A percentile compares a stretch with the other conserved stretches of the same genome.
These are phyloP conservation scores for Venturiaceae sp. DNA, from an alignment of 2,329 filamentous ascomycete species.

Conservation along the genomic window DNA sequence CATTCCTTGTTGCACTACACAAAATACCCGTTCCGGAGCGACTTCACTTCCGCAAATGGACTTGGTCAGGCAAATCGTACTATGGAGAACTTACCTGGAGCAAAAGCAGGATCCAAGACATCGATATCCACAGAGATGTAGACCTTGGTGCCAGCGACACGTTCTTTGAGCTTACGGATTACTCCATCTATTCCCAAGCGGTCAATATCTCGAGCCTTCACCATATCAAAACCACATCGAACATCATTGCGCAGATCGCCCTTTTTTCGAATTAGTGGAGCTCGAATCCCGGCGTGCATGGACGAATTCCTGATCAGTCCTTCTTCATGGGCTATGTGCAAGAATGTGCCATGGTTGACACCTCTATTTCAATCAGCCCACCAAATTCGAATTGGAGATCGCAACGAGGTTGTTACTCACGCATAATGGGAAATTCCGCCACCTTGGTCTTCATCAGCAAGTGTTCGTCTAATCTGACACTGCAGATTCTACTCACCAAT, in stretches of 20 bases:
- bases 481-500: conserved; percentile 28
- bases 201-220: conserved; percentile 47
- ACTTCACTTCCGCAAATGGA: neutral
- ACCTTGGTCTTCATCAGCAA: conserved; percentile 22
- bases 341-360: conserved; percentile 37
- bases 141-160: conserved; percentile 42
- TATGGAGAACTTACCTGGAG: conserved; percentile 31
- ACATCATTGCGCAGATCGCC: conserved; percentile 46
- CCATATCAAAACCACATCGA: conserved; percentile 48
- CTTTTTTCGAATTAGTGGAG: conserved; percentile 38
- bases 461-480: neutral
- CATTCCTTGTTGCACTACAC: neutral
- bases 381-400: neutral
- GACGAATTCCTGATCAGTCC: conserved; percentile 48
- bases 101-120: conserved; percentile 46
- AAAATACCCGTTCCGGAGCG: neutral
- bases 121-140: conserved; percentile 50
- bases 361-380: conserved; percentile 3
- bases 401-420: conserved; percentile 23
- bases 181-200: conserved; percentile 36
- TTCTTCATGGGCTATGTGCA: conserved; percentile 54
- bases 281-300: conserved; percentile 53
- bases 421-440: conserved; percentile 52
- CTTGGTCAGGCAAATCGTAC: neutral
- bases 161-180: conserved; percentile 37